Base-by-base conservation (phyloP, 2,329 filamentous ascomycete genomes). In the Neoascochyta sp. region DNA sequence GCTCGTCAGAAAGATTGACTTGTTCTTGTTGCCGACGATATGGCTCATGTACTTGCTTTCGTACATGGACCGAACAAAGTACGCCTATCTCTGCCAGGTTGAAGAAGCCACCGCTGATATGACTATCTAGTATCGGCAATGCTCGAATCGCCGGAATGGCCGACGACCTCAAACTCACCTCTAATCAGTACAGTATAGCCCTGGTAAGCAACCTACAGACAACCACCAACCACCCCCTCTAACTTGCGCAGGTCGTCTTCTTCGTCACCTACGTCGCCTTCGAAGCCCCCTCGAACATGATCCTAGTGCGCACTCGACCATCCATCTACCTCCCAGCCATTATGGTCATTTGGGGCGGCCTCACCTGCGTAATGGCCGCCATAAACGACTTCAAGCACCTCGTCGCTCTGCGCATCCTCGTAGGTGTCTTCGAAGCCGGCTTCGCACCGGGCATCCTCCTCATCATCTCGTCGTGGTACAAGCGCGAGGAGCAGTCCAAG, bases 391-490 rank as follows among this genome's bases (percentile, higher is more conserved):
- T 70, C 40, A 54, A 62, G 1, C 67, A 70, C 2, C 57, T 78
- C 1, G 57, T 76, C 12, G 67, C 67, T 3, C 58, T 79, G 0
- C 67, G 76, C 5, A 71, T 77, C 34, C 63, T 76, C 23, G 66
- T 78, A 16, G 75, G 75, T 24, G 49, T 75, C 0, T 68, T 76
- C 22, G 75, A 78, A 49, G 69, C 68, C 6, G 70, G 71, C 0
- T 75, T 75, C 25, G 74, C 70, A 24, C 74, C 75, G 0, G 75
- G 74, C 15, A 67, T 76, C 23, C 59, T 75, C 24, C 67, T 71
- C 24, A 66, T 74, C 13, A 64, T 80, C 5, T 75, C 72, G 0
- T 75, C 67, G 1, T 80, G 76, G 75, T 80, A 80, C 47, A 72
- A 74, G 37, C 71, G 68, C 27, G 67, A 69, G 9, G 76, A 80